Percentiles rank a stretch among this genome's conserved stretches.
phyloP scores from a whole-genome alignment of 129 eudicot genomes.

The Solidago caesia region DNA sequence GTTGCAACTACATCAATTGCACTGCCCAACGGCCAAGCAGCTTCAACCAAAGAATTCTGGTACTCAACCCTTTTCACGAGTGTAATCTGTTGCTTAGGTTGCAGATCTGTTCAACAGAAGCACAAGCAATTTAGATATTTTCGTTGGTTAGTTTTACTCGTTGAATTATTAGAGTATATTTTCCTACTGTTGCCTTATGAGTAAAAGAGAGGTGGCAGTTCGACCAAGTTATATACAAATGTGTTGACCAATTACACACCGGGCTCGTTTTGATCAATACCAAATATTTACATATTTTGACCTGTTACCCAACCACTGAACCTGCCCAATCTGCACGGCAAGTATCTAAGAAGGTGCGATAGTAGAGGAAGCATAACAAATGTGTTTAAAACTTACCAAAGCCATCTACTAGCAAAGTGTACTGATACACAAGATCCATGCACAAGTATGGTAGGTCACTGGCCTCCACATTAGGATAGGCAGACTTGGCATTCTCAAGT shows the following conservation, averaged over 20 bases:
- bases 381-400: constrained; percentile 68
- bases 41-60: constrained; percentile 82
- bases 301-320: not conserved
- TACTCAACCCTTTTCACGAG: constrained; percentile 60
- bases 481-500: constrained; percentile 60
- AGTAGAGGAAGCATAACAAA: not conserved
- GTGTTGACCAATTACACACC: too few species aligned
- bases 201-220: not conserved
- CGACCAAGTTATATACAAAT: not conserved
- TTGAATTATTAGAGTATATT: not conserved
- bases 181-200: not conserved
- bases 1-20: constrained; percentile 88
- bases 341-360: not conserved
- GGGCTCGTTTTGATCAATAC: too few species aligned
- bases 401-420: constrained; percentile 84
- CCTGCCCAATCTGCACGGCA: not conserved
- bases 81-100: constrained; percentile 22
- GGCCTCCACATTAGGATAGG: constrained; percentile 49
- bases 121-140: constrained; percentile 4
- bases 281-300: not conserved
- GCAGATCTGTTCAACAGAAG: constrained; percentile 53
- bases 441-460: constrained; percentile 74
- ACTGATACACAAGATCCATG: constrained; percentile 98
- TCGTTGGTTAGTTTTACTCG: not conserved
- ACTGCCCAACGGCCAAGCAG: constrained; percentile 99